Conservation (phyloP, 2,329 filamentous ascomycete genomes). For the Zalaria sp. region DNA sequence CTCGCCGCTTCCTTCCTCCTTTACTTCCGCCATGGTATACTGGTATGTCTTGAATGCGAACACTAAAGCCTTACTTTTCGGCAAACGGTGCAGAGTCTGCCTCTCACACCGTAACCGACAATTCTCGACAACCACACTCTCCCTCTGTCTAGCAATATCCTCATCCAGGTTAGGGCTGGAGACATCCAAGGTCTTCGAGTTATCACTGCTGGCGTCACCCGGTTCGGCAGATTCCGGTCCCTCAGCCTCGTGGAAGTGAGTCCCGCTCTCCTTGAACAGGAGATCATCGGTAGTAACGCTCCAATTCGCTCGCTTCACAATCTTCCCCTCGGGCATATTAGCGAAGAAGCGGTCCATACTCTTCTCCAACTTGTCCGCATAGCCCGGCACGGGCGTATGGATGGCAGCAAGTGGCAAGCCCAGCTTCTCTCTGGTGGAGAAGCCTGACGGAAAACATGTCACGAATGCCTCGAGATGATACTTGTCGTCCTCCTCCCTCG, state of each 20-base stretch:
- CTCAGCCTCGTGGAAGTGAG: constrained; percentile 25
- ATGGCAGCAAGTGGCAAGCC: constrained; percentile 38
- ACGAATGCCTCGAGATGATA: constrained; percentile 45
- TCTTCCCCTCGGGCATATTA: constrained; percentile 35
- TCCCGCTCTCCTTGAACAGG: constrained; percentile 27
- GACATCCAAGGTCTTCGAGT: constrained; percentile 1
- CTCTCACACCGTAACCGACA: constrained; percentile 40
- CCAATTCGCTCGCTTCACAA: constrained; percentile 44
- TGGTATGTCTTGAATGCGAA: constrained; percentile 51
- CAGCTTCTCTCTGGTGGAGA: constrained; percentile 42
- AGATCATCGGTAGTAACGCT: constrained; percentile 26
- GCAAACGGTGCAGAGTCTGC: constrained; percentile 47
- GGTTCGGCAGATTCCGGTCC: constrained; percentile 12
- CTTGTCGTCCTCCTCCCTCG: constrained; percentile 22
- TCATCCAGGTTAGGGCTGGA: constrained; percentile 9
- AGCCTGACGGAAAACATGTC: constrained; percentile 44
- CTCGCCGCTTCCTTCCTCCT: constrained; percentile 40
- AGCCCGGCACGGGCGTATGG: constrained; percentile 45
- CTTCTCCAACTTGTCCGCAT: constrained; percentile 39
- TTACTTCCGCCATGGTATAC: constrained; percentile 41
- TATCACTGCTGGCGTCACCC: neutral
- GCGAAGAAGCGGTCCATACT: constrained; percentile 51
- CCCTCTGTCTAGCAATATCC: constrained; percentile 15
- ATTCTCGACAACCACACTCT: constrained; percentile 23
- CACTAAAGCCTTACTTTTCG: constrained; percentile 37